Evolutionary conservation across 1,284 basidiomycete genomes (phyloP).

Genomic region (Tremellales sp.): DNA sequence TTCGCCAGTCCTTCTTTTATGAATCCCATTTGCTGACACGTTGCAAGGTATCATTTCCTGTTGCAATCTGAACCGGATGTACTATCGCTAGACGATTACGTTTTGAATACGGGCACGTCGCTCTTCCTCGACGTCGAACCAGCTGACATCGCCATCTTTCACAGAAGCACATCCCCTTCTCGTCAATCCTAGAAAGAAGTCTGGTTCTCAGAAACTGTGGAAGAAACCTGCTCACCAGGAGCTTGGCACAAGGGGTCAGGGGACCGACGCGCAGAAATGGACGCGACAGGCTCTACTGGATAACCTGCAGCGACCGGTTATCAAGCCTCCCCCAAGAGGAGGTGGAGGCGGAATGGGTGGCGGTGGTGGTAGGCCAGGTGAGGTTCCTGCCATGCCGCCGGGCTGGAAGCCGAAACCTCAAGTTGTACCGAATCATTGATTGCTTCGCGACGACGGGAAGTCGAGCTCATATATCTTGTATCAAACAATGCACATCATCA

Average conservation of each 20-base stretch:
- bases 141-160: neutral
- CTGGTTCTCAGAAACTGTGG: conserved; percentile 39
- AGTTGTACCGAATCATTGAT: no score
- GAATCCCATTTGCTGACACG: neutral
- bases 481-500: neutral
- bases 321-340: conserved; percentile 3
- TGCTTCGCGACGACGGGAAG: no score
- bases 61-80: conserved; percentile 54
- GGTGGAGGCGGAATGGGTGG: conserved; percentile 30
- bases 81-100: conserved; percentile 57
- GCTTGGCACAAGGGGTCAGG: conserved; percentile 39
- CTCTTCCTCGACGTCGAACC: neutral
- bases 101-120: conserved; percentile 52
- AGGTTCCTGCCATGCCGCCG: conserved; percentile 9
- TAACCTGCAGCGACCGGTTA: neutral
- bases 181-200: conserved; percentile 30
- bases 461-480: neutral
- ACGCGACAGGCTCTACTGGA: conserved; percentile 23
- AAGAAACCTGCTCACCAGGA: conserved; percentile 13
- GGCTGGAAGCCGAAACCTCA: conserved; percentile 5
- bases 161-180: conserved; percentile 49
- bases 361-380: conserved; percentile 20
- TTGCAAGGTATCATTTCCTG: conserved; percentile 49
- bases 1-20: neutral
- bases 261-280: conserved; percentile 47